Conservation (phyloP, 2,329 filamentous ascomycete species). For the Fusarium metavorans region DNA sequence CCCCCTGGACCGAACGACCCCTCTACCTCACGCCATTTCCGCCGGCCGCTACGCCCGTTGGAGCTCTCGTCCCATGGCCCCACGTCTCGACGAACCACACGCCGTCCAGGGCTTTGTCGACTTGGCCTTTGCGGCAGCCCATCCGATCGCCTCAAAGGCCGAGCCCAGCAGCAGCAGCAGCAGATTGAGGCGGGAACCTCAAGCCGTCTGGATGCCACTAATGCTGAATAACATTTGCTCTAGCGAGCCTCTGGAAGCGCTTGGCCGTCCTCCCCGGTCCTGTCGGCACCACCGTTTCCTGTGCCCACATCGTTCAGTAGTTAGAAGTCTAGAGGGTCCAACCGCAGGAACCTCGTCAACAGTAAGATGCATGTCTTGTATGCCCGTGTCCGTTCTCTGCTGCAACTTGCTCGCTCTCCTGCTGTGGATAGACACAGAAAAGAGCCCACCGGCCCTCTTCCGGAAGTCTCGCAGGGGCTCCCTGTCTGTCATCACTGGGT, state of each 20-base stretch:
- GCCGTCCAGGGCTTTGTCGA: slow-evolving; percentile 20
- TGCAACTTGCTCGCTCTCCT: background rate
- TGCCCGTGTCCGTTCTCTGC: slow-evolving; percentile 12
- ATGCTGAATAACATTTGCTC: slow-evolving; percentile 28
- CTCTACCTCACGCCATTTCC: slow-evolving; percentile 46
- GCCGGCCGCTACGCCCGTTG: slow-evolving; percentile 45
- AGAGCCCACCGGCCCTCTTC: slow-evolving; percentile 33
- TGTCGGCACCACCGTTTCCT: slow-evolving; percentile 6
- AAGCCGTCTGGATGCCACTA: slow-evolving; percentile 19
- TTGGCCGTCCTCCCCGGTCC: slow-evolving; percentile 6
- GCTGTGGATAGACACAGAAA: background rate
- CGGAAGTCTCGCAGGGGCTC: slow-evolving; percentile 41
- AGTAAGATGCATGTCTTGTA: slow-evolving; percentile 19
- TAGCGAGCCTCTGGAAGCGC: slow-evolving; percentile 19
- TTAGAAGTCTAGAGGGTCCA: background rate
- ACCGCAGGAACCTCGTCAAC: slow-evolving; percentile 1
- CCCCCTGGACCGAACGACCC: slow-evolving; percentile 2
- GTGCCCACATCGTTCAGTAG: background rate
- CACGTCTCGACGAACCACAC: slow-evolving; percentile 42
- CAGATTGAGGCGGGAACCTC: slow-evolving; percentile 28
- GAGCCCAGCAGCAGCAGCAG: slow-evolving; percentile 22
- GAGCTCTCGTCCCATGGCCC: slow-evolving; percentile 43
- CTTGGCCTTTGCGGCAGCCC: slow-evolving; percentile 31
- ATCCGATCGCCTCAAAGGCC: slow-evolving; percentile 36
- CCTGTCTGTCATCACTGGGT: slow-evolving; percentile 45